Evolutionary conservation across 805 yeast genomes (phyloP).

Genomic region (Torulaspora quercuum): DNA sequence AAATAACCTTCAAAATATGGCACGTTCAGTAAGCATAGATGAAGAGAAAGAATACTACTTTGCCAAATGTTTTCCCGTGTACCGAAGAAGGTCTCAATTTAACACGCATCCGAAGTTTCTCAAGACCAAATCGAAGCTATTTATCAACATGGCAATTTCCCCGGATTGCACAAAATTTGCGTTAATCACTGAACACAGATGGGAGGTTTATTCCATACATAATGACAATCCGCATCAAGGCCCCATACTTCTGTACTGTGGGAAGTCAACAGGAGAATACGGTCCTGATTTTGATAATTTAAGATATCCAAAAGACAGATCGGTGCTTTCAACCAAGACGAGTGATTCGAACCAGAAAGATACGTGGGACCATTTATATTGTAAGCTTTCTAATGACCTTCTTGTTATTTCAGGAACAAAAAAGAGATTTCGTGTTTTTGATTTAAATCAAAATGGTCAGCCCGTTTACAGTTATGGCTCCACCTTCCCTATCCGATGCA

Average conservation of each 20-base stretch:
- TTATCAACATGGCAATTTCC: slow-evolving; percentile 57
- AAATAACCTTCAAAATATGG: slow-evolving; percentile 8
- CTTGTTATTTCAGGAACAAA: slow-evolving; percentile 66
- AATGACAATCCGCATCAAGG: slow-evolving; percentile 6
- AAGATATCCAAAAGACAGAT: slow-evolving; percentile 21
- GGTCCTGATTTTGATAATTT: slow-evolving; percentile 50
- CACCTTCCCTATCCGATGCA: slow-evolving; percentile 73
- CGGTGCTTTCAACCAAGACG: slow-evolving; percentile 6
- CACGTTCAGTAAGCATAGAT: slow-evolving; percentile 38
- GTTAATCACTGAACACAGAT: slow-evolving; percentile 60
- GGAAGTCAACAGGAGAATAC: slow-evolving; percentile 64
- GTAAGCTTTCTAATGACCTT: slow-evolving; percentile 54
- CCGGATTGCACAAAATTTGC: slow-evolving; percentile 64
- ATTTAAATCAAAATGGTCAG: slow-evolving; percentile 53
- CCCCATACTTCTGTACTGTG: slow-evolving; percentile 66
- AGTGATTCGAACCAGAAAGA: slow-evolving; percentile 19
- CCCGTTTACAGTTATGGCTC: slow-evolving; percentile 67
- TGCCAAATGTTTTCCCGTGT: slow-evolving; percentile 79
- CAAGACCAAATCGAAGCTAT: slow-evolving; percentile 45
- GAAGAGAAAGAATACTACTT: slow-evolving; percentile 60
- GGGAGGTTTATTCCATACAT: slow-evolving; percentile 67
- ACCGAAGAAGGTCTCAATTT: slow-evolving; percentile 57
- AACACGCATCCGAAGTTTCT: slow-evolving; percentile 51
- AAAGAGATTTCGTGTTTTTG: slow-evolving; percentile 67
- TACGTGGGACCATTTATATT: slow-evolving; percentile 58